These are phyloP conservation scores for Rhododendron molle DNA, from an alignment of 148 eudicot species.

Conservation along the genomic window DNA sequence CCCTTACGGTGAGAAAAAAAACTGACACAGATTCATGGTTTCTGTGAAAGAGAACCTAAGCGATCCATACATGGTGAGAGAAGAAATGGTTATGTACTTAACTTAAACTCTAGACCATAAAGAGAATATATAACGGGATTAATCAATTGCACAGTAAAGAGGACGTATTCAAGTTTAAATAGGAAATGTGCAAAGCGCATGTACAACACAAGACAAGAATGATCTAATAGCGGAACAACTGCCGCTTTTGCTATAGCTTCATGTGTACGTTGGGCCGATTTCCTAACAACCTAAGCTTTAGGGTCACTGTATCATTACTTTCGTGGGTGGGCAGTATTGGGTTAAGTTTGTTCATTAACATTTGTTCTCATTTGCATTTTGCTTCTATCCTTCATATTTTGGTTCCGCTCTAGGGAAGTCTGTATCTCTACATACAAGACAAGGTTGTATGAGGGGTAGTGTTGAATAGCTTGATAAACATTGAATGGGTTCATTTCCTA, in stretches of 20 bases:
- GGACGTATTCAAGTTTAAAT: neutral
- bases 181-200: neutral
- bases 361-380: neutral
- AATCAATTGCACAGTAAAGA: neutral
- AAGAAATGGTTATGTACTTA: neutral
- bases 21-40: neutral
- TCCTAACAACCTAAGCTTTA: neutral
- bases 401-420: neutral
- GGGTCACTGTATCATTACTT: neutral
- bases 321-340: neutral
- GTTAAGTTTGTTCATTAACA: neutral
- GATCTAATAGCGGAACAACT: neutral
- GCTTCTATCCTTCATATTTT: neutral
- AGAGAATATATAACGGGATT: neutral
- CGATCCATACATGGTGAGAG: neutral
- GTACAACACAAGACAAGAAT: neutral
- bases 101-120: neutral
- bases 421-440: neutral
- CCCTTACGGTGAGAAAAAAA: neutral
- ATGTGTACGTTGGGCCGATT: neutral
- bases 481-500: neutral
- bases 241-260: neutral
- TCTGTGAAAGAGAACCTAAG: neutral
- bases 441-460: neutral
- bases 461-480: neutral